Evolutionary conservation across 2,329 filamentous ascomycete species (phyloP), one percentile per base, ranked within the genome.

Genomic region (Pseudopyricularia cyperi): DNA sequence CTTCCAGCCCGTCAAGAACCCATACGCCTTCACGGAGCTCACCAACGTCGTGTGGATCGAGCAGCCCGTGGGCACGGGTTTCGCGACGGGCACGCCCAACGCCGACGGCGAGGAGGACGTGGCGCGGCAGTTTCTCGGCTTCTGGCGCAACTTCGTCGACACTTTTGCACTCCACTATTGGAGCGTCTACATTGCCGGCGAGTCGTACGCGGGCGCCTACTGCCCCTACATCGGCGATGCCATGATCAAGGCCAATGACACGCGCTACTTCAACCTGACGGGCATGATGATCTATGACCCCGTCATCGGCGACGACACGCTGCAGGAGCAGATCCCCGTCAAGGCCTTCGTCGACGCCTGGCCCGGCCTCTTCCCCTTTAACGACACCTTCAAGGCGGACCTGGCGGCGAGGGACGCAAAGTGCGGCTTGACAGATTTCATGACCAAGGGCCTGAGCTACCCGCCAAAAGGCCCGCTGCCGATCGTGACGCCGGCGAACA

Each of bases 11-110:
- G 69, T 80, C 0, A 69, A 69, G 39, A 88, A 88, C 59, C 72
- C 75, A 0, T 88, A 82, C 68, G 76, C 76, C 14, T 89, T 83
- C 83, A 77, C 77, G 50, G 83, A 84, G 49, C 65, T 89, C 22
- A 85, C 84, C 48, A 89, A 89, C 62, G 77, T 89, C 60, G 70
- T 90, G 39, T 90, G 82, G 79, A 72, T 85, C 11, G 84, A 85
- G 57, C 81, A 85, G 60, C 80, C 78, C 9, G 65, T 77, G 4
- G 71, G 72, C 9, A 82, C 83, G 1, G 85, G 85, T 6, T 89
- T 84, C 62, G 76, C 77, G 1, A 74, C 79, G 46, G 84, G 84
- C 6, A 75, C 68, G 0, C 72, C 80, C 7, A 83, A 74, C 0
- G 82, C 82, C 7, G 78, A 69, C 7, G 76, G 76, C 57, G 79